A percentile compares a stretch with the other conserved stretches of the same genome.
Conservation (phyloP, 345 rosid species). For the Linum tenue region DNA sequence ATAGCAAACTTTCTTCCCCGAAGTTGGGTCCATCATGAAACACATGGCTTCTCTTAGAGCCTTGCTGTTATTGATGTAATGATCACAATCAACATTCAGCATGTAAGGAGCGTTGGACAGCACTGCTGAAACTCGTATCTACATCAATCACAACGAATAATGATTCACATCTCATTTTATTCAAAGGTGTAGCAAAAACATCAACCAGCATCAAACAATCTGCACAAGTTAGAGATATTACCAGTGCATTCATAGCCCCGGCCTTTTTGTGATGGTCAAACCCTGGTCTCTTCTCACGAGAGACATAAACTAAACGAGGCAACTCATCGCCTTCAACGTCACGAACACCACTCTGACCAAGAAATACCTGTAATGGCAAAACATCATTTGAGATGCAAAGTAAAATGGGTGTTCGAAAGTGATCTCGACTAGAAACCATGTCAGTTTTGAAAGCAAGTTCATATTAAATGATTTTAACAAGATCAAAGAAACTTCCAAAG, state of each 20-base stretch:
- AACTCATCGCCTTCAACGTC: slow-evolving; percentile 68
- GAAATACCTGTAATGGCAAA: slow-evolving; percentile 57
- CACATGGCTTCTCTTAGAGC: too few relatives aligned
- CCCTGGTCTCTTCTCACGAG: too few relatives aligned
- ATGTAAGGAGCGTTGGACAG: slow-evolving; percentile 92
- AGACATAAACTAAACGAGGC: slow-evolving; percentile 50
- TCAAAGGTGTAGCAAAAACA: slow-evolving; percentile 5
- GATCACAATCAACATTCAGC: not conserved
- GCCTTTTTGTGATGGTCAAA: too few relatives aligned
- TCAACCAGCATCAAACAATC: not conserved
- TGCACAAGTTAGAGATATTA: slow-evolving; percentile 9
- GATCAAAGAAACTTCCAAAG: too few relatives aligned
- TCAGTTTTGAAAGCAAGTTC: too few relatives aligned
- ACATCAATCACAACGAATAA: slow-evolving; percentile 6
- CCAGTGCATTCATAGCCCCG: slow-evolving; percentile 96
- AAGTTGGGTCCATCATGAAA: slow-evolving; percentile 74
- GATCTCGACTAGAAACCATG: too few relatives aligned
- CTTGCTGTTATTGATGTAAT: too few relatives aligned
- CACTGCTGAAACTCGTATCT: slow-evolving; percentile 92
- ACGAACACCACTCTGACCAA: slow-evolving; percentile 26
- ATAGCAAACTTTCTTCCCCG: slow-evolving; percentile 75
- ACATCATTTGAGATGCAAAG: too few relatives aligned
- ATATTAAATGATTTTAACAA: too few relatives aligned
- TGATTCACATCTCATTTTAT: not conserved
- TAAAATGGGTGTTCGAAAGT: too few relatives aligned